Percentiles rank a stretch among this genome's conserved stretches.
These are phyloP conservation scores for Papiliotrema laurentii DNA, from an alignment of 1,284 basidiomycete genomes.

Conservation along the genomic window DNA sequence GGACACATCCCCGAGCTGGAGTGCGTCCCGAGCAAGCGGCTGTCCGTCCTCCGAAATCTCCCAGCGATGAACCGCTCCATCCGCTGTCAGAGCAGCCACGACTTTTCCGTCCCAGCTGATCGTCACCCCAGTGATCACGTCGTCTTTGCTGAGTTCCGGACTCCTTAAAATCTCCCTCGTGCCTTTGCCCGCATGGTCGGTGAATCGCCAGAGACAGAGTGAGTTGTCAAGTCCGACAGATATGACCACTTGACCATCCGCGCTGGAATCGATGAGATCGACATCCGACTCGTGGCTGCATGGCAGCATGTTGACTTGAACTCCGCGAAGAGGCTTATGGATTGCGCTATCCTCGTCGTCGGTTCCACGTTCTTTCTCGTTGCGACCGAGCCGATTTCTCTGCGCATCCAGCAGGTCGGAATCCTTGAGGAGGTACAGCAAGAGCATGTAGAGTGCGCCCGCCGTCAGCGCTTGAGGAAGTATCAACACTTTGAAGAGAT, in stretches of 20 bases:
- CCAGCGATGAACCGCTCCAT: constrained; percentile 19
- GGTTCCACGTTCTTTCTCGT: constrained; percentile 17
- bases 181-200: constrained; percentile 5
- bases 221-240: constrained; percentile 69
- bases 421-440: constrained; percentile 88
- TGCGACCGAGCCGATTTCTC: constrained; percentile 52
- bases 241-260: constrained; percentile 60
- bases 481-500: constrained; percentile 75
- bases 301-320: constrained; percentile 66
- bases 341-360: constrained; percentile 38
- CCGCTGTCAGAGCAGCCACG: constrained; percentile 9
- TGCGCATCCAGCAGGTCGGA: constrained; percentile 85
- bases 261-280: constrained; percentile 68
- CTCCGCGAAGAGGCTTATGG: constrained; percentile 20
- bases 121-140: constrained; percentile 18
- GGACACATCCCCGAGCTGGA: not conserved
- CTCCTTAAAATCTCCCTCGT: constrained; percentile 26
- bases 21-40: not conserved
- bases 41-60: constrained; percentile 9
- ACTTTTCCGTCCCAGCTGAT: constrained; percentile 13
- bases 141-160: not conserved
- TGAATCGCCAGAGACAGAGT: constrained; percentile 39
- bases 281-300: constrained; percentile 74
- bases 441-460: constrained; percentile 65
- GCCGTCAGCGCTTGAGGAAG: constrained; percentile 79